Evolutionary conservation across 768 basidiomycete species (phyloP).

Genomic region (Mycena haematopus): DNA sequence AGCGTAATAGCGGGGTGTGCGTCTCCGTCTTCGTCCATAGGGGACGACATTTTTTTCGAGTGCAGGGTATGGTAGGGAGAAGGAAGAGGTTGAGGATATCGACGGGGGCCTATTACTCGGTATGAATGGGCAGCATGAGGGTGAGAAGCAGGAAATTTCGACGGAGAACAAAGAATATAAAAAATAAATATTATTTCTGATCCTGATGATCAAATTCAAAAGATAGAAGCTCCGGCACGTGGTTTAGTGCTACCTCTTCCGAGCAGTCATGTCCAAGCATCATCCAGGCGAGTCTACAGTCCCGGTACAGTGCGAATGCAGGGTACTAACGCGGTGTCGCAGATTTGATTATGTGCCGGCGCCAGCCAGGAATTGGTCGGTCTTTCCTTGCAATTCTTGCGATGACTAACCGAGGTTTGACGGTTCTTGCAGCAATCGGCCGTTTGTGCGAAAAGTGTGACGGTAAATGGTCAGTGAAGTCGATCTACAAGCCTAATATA

Average conservation of each 20-base stretch:
- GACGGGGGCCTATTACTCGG: neutral
- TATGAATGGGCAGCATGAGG: neutral
- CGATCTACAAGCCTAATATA: neutral
- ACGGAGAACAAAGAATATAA: neutral
- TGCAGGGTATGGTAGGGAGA: neutral
- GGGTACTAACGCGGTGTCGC: conserved; percentile 33
- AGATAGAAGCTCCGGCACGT: neutral
- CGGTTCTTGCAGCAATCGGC: conserved; percentile 76
- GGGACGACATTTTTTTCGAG: neutral
- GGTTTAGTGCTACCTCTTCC: neutral
- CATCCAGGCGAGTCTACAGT: conserved; percentile 70
- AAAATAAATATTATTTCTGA: neutral
- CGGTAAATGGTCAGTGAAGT: conserved; percentile 87
- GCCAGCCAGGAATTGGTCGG: conserved; percentile 95
- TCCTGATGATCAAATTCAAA: too few relatives aligned
- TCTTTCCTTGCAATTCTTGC: conserved; percentile 7
- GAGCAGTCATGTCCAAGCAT: conserved; percentile 78
- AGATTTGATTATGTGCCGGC: conserved; percentile 99
- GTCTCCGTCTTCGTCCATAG: neutral
- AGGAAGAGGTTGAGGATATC: neutral
- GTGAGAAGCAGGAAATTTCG: neutral
- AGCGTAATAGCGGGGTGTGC: neutral
- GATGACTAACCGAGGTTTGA: neutral
- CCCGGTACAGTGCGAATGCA: neutral
- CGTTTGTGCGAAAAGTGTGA: conserved; percentile 99